Evolutionary conservation across 306 rosid genomes (phyloP), one percentile per base, ranked within the genome.

Genomic region (Clitoria ternatea): DNA sequence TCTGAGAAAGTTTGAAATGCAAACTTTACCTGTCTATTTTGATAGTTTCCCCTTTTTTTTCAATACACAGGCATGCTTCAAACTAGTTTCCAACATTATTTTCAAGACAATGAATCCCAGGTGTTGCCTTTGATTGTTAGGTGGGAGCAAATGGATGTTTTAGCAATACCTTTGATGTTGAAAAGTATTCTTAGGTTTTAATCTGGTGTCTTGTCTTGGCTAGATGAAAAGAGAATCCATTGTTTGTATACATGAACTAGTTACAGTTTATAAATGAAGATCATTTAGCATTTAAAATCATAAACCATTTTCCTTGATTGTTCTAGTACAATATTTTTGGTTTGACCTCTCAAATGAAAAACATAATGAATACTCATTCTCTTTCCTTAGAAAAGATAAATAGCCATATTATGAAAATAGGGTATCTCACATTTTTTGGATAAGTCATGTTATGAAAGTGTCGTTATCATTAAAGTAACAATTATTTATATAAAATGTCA

Each of bases 1-100:
- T 77, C 70, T 15, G 80, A 79, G 56, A 45, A 65, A 30, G 63
- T 23, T 67, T 89, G 79, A 82, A 64, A 72, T 37, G 13, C 52
- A 69, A 20, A 56, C 63, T 69, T 50, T 12, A 4, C 33, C 36
- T 8, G 45, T 48, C 27, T 4, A 53, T 61, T 37, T 43, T 19
- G 17, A 1, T 20, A 4, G 54, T 60, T 72, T n/a, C n/a, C n/a
- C n/a, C n/a, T n/a, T 4, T 19, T 66, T 73, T 61, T 29, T 53
- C 39, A 37, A 37, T 36, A 50, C 29, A 29, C 8, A 10, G 20
- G 61, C 53, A 13, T 65, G 71, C 71, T 26, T 12, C 61, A 33
- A 24, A 37, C 12, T 4, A n/a, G 32, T 27, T 45, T 18, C 20
- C 4, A 32, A 3, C 10, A 9, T 29, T 11, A 66, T 7, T 66